Evolutionary conservation across 495 filamentous ascomycete species (phyloP), one percentile per base, ranked within the genome.

Genomic region (Opeltia flavorubescens): DNA sequence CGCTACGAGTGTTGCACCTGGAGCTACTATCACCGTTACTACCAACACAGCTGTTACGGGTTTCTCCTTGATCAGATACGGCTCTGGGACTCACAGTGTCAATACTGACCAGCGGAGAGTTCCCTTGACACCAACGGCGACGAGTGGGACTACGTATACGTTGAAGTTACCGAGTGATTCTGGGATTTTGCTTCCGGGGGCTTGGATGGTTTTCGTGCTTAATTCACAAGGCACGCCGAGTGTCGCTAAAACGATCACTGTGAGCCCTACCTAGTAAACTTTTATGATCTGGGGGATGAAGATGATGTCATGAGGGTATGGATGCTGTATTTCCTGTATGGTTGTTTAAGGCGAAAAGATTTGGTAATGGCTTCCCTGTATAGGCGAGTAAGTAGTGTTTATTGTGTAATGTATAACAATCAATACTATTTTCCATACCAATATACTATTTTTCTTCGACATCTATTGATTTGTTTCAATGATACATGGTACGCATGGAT

Each of bases 101-200:
- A 71, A 80, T 51, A 78, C 72, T 0, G 76, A 77, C 50, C 75
- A 80, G 56, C 60, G 76, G 8, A 67, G 74, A 2, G 61, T 79
- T 35, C 59, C 64, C 1, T 59, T 76, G 1, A 52, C 49, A 6
- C 44, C 52, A 18, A 54, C 47, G 6, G 28, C 48, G 1, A 33
- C 29, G 4, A 50, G 26, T 15, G 56, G 53, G 43, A 24, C 27
- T 21, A 49, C 45, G 2, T 62, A 59, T 43, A 63, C 52, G 0
- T 43, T 69, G 23, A 50, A 43, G 1, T 48, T 76, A 5, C 72
- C 72, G 0, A 46, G 47, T 26, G 74, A 78, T 45, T 39, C 70
- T 1, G 75, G 76, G 2, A 58, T 79, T 43, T 47, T 62, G 24
- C 44, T 77, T 11, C 75, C 75, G 1, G 77, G 77, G 8, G 77